Evolutionary conservation across 2,329 filamentous ascomycete genomes (phyloP).

Genomic region (Clarireedia monteithiana): DNA sequence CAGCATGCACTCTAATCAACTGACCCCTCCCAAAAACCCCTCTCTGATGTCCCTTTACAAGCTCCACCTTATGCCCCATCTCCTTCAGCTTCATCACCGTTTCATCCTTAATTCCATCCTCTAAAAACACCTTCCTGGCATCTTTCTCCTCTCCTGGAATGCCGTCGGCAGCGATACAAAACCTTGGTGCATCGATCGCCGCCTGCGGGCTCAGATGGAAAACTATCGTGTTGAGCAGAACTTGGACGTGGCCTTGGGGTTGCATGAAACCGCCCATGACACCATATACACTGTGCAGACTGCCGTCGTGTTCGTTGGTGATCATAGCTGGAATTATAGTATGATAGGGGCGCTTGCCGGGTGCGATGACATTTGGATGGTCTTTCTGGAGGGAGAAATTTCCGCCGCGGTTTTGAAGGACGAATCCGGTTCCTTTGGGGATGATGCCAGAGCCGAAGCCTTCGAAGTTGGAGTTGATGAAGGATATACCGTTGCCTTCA

Average conservation of each 20-base stretch:
- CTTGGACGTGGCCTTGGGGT: conserved; percentile 91
- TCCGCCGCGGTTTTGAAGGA: conserved; percentile 84
- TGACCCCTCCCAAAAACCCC: conserved; percentile 79
- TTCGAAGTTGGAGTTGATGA: conserved; percentile 93
- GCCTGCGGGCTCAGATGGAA: conserved; percentile 78
- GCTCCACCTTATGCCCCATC: conserved; percentile 66
- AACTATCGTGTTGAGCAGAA: conserved; percentile 79
- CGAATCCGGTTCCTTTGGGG: conserved; percentile 80
- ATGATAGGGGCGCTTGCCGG: conserved; percentile 86
- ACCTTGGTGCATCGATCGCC: conserved; percentile 81
- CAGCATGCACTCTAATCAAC: conserved; percentile 70
- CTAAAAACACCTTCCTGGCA: conserved; percentile 61
- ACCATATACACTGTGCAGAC: conserved; percentile 78
- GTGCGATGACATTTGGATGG: conserved; percentile 75
- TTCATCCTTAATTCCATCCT: conserved; percentile 69
- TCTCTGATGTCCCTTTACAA: conserved; percentile 58
- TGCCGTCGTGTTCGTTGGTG: conserved; percentile 66
- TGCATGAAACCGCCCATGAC: conserved; percentile 99
- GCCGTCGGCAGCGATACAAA: conserved; percentile 70
- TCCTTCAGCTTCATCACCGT: conserved; percentile 58
- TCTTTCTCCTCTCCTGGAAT: conserved; percentile 51
- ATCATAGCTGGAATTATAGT: conserved; percentile 94
- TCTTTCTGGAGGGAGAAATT: conserved; percentile 67
- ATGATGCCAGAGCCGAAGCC: conserved; percentile 86
- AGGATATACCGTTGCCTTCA: conserved; percentile 82